Conservation (phyloP, 2,329 filamentous ascomycete genomes). For the Trichothecium roseum region DNA sequence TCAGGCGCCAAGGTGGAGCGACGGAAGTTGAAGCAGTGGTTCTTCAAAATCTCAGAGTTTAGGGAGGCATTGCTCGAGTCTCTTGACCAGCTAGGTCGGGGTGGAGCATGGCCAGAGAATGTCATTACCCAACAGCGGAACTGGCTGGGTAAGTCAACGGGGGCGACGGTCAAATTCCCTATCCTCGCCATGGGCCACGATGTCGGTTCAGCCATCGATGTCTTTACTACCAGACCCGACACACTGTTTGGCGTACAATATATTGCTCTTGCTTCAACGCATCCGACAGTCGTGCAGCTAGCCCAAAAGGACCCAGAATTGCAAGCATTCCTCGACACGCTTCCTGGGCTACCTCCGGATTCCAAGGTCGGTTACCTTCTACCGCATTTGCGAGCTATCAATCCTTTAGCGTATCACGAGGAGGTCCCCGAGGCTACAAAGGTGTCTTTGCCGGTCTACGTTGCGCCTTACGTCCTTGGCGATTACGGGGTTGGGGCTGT, state of each 20-base stretch:
- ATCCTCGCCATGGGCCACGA: constrained; percentile 34
- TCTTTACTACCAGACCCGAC: constrained; percentile 79
- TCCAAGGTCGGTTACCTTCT: constrained; percentile 61
- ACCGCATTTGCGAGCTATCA: constrained; percentile 48
- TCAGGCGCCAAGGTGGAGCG: constrained; percentile 80
- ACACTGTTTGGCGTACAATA: constrained; percentile 85
- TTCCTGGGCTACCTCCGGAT: constrained; percentile 43
- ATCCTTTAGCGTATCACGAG: constrained; percentile 52
- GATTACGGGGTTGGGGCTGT: constrained; percentile 82
- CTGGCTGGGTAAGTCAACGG: constrained; percentile 74
- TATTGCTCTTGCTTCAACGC: constrained; percentile 63
- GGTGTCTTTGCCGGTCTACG: constrained; percentile 60
- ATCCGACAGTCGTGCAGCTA: constrained; percentile 55
- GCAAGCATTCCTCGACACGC: constrained; percentile 55
- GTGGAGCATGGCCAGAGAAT: constrained; percentile 68
- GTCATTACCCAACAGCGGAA: constrained; percentile 78
- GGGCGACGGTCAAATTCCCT: constrained; percentile 62
- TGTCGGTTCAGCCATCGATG: constrained; percentile 44
- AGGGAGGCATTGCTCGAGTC: constrained; percentile 63
- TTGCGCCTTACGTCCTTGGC: constrained; percentile 74
- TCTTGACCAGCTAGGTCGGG: constrained; percentile 52
- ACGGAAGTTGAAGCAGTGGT: constrained; percentile 76
- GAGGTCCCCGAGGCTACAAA: constrained; percentile 38
- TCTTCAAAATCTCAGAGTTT: constrained; percentile 73
- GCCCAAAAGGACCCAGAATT: constrained; percentile 51